Percentiles rank a stretch among this genome's conserved stretches.
These are phyloP conservation scores for Penicillium sp. DNA, from an alignment of 2,329 filamentous ascomycete species.

Conservation along the genomic window DNA sequence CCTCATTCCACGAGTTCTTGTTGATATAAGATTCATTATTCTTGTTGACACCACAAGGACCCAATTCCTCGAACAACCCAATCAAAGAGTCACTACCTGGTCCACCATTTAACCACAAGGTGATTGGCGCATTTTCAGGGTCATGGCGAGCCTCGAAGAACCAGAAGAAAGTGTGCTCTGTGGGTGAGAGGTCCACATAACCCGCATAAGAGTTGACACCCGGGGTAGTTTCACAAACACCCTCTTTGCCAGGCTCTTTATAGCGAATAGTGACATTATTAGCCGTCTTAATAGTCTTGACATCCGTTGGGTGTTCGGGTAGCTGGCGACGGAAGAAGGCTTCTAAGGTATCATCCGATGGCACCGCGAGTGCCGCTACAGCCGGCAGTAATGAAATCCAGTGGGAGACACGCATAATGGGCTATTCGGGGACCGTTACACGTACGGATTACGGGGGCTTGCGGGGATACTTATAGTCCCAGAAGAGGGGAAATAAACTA, in stretches of 20 bases:
- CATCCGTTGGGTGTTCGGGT: constrained; percentile 38
- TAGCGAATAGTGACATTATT: constrained; percentile 56
- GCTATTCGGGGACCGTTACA: neutral
- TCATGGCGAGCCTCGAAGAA: constrained; percentile 58
- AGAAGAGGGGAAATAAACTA: neutral
- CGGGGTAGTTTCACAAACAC: constrained; percentile 56
- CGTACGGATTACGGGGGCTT: neutral
- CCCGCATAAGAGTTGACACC: constrained; percentile 58
- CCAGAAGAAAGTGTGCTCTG: constrained; percentile 56
- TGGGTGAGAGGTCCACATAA: constrained; percentile 54
- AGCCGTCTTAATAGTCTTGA: constrained; percentile 41
- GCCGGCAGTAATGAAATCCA: constrained; percentile 25
- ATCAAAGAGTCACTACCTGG: constrained; percentile 46
- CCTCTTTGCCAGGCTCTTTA: constrained; percentile 55
- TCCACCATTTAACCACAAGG: constrained; percentile 46
- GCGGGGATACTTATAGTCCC: neutral
- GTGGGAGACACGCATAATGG: constrained; percentile 24
- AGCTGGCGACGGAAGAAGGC: constrained; percentile 32
- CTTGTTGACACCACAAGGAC: constrained; percentile 48
- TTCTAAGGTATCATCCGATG: constrained; percentile 6
- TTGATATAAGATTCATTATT: constrained; percentile 52
- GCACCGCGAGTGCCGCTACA: constrained; percentile 19
- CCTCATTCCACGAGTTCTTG: constrained; percentile 60
- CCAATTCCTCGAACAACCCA: constrained; percentile 45
- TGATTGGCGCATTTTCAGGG: constrained; percentile 46